Base-by-base conservation (phyloP, 2,329 filamentous ascomycete genomes). In the Chalaropsis thielavioides region DNA sequence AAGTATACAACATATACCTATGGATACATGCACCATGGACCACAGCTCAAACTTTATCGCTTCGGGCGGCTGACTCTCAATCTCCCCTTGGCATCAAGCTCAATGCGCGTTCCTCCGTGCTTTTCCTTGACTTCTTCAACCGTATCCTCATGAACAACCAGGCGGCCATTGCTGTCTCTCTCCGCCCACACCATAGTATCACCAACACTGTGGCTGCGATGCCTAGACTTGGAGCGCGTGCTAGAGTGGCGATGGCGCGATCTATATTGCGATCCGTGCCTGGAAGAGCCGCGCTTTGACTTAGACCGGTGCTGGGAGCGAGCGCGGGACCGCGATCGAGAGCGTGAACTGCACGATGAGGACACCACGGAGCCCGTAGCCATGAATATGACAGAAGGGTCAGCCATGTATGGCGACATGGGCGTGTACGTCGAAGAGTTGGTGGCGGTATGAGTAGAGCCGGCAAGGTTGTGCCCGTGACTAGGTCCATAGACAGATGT, bases 11-110 rank as follows among this genome's bases (percentile, higher is more conserved):
- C 7, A 38, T 38, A 38, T 38, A 38, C 10, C 35, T 38, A 38
- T 4, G 35, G 35, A 38, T 38, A 31, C 31, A 3, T 31, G n/a
- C n/a, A 35, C 35, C 8, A 46, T 10, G 44, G 44, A 46, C 13
- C 11, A 51, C 8, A 51, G 3, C 6, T 15, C 11, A 2, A 17
- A 7, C 22, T 58, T 58, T 56, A 65, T 27, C 54, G 40, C 78
- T 85, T 84, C 72, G 88, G 88, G 76, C 89, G 83, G 79, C 88
- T 89, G 78, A 92, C 85, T 80, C 86, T 84, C 84, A 94, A 86
- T 88, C 87, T 94, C 95, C 92, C 91, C 91, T 89, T 94, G 80
- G 87, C 87, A 78, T 96, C 90, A 80, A 88, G 90, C 77, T 90
- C 88, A 71, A 96, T 84, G 70, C 87, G 80, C 68, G 88, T 78